phyloP scores from a whole-genome alignment of 306 rosid species.

The Argentina anserina region DNA sequence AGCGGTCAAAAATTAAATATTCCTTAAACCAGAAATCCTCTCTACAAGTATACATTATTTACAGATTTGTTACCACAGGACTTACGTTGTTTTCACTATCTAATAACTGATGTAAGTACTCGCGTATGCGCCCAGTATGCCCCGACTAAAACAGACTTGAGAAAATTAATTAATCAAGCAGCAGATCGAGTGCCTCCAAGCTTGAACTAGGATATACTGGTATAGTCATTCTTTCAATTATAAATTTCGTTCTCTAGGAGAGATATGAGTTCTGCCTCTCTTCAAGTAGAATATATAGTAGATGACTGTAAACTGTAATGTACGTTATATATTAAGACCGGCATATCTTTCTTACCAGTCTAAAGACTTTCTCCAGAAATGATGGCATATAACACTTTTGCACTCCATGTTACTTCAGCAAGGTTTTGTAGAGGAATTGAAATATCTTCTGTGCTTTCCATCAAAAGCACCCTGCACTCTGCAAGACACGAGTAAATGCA shows the following conservation, averaged over 20 bases:
- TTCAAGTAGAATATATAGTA: background rate
- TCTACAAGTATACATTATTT: slow-evolving; percentile 1
- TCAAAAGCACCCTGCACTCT: slow-evolving; percentile 63
- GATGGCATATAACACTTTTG: slow-evolving; percentile 48
- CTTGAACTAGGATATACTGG: too few relatives aligned
- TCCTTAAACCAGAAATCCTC: background rate
- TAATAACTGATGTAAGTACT: background rate
- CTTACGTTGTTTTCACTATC: background rate
- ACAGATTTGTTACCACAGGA: background rate
- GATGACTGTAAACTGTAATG: background rate
- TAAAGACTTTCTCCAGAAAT: slow-evolving; percentile 38
- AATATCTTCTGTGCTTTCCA: slow-evolving; percentile 53
- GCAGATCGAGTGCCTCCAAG: background rate
- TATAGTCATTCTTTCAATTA: too few relatives aligned
- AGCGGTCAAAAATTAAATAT: background rate
- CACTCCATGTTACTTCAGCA: slow-evolving; percentile 58
- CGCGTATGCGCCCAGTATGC: background rate
- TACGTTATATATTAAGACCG: background rate
- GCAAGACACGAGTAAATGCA: slow-evolving; percentile 18
- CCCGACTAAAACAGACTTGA: background rate
- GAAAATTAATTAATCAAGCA: background rate
- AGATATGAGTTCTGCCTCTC: too few relatives aligned
- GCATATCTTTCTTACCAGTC: slow-evolving; percentile 10
- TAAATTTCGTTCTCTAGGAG: background rate
- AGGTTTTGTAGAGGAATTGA: slow-evolving; percentile 51